Conservation (phyloP, 306 rosid genomes). For the Fragaria ananassa region DNA sequence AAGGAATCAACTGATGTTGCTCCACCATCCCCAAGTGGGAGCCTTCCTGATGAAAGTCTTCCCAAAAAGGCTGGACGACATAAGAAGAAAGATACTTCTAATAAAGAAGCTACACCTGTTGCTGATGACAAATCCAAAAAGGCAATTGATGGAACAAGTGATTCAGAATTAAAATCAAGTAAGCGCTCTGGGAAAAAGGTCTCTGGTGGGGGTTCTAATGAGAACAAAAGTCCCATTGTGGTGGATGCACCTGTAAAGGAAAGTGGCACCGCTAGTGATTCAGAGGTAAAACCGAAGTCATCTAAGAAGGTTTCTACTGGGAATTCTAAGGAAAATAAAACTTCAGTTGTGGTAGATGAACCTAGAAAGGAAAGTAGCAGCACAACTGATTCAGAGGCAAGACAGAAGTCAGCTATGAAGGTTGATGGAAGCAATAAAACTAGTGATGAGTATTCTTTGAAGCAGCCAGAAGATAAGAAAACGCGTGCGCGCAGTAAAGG, state of each 20-base stretch:
- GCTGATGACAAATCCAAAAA: slow-evolving; percentile 42
- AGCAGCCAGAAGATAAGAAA: slow-evolving; percentile 50
- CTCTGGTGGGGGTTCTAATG: slow-evolving; percentile 36
- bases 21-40: slow-evolving; percentile 47
- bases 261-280: slow-evolving; percentile 44
- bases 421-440: slow-evolving; percentile 41
- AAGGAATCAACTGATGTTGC: slow-evolving; percentile 51
- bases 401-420: slow-evolving; percentile 54
- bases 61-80: slow-evolving; percentile 42
- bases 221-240: slow-evolving; percentile 36
- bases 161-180: slow-evolving; percentile 52
- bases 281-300: slow-evolving; percentile 47
- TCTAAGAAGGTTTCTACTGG: slow-evolving; percentile 38
- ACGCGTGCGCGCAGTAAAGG: slow-evolving; percentile 42
- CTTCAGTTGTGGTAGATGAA: slow-evolving; percentile 36
- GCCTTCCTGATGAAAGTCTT: slow-evolving; percentile 40
- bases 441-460: slow-evolving; percentile 45
- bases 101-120: slow-evolving; percentile 36
- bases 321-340: slow-evolving; percentile 43
- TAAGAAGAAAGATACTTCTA: slow-evolving; percentile 41
- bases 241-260: slow-evolving; percentile 44
- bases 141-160: slow-evolving; percentile 52
- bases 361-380: slow-evolving; percentile 44
- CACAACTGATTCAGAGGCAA: slow-evolving; percentile 48
- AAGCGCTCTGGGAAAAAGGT: slow-evolving; percentile 44